A percentile compares a stretch with the other conserved stretches of the same genome.
Conservation (phyloP, 805 yeast genomes). For the Saccharomycopsis sp. region DNA sequence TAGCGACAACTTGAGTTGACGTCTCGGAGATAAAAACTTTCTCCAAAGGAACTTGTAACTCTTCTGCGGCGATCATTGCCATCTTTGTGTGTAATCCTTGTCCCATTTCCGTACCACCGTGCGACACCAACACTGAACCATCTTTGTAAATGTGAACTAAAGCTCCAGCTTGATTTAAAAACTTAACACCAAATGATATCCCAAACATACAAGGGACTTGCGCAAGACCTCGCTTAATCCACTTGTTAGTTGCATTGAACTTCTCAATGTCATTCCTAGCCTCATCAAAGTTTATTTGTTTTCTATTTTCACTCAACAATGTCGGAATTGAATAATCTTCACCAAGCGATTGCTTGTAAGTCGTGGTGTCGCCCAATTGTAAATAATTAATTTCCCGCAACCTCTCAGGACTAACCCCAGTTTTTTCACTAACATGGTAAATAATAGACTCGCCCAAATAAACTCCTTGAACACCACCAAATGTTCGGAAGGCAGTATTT, state of each 20-base stretch:
- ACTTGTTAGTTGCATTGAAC: conserved; percentile 34
- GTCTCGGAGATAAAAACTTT: conserved; percentile 39
- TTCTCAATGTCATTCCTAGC: conserved; percentile 32
- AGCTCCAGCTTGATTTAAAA: conserved; percentile 43
- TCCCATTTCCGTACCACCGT: conserved; percentile 46
- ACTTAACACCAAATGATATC: conserved; percentile 39
- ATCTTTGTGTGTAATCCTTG: conserved; percentile 43
- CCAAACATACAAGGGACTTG: conserved; percentile 44
- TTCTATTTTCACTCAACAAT: conserved; percentile 31
- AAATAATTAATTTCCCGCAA: conserved; percentile 35
- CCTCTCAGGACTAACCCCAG: conserved; percentile 34
- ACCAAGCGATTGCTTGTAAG: conserved; percentile 35
- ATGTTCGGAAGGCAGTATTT: conserved; percentile 43
- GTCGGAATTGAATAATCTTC: conserved; percentile 35
- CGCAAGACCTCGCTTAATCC: conserved; percentile 42
- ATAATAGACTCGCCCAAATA: conserved; percentile 37
- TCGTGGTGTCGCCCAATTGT: conserved; percentile 31
- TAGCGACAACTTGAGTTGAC: conserved; percentile 40
- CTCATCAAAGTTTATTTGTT: conserved; percentile 31
- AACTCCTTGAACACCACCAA: conserved; percentile 47
- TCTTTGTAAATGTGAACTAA: conserved; percentile 39
- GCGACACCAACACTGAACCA: conserved; percentile 40
- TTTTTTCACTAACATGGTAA: conserved; percentile 33
- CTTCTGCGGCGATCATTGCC: conserved; percentile 41
- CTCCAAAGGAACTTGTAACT: conserved; percentile 35